Evolutionary conservation across 2,329 filamentous ascomycete species (phyloP), one percentile per base, ranked within the genome.

Genomic region (Cytospora paraplurivora): DNA sequence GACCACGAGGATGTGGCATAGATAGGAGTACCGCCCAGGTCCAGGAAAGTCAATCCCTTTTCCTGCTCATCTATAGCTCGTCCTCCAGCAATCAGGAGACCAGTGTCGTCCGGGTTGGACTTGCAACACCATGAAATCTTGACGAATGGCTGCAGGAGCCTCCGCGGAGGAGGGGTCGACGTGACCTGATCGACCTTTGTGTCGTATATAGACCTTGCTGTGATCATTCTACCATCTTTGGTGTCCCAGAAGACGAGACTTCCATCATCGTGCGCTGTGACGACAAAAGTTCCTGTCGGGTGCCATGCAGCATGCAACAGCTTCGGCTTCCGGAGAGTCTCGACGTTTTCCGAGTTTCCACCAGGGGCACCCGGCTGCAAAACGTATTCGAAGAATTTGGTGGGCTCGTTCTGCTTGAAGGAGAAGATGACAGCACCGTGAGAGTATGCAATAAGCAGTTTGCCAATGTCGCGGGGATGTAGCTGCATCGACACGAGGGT

Each of bases 1-100:
- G 96, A 91, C 92, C 93, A 98, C 4, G 91, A 88, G 11, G 93
- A 94, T 5, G 95, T 98, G 41, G 92, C 88, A 76, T 97, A 98
- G 56, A 92, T 88, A 1, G 95, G 95, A 7, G 94, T 97, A 55
- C 88, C 78, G 2, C 95, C 95, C 63, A 99, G 81, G 69, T 99
- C 95, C 63, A 98, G 82, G 68, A 98, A 94, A 0, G 91, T 96
- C 66, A 99, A 76, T 6, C 91, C 92, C 74, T 91, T 93, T 6
- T 87, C 84, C 5, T 85, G 81, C 47, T 87, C 83, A 19, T 88
- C 88, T 0, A 85, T 83, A 1, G 85, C 81, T 66, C 89, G 85
- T 5, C 95, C 95, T 35, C 95, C 95, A 2, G 93, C 91, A 62
- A 99, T 84, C 47, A 99, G 77, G 32, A 99, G 81, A 1, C 88